Evolutionary conservation across 2,329 filamentous ascomycete genomes (phyloP), one percentile per base, ranked within the genome.

Genomic region (Verticillium albo-atrum): DNA sequence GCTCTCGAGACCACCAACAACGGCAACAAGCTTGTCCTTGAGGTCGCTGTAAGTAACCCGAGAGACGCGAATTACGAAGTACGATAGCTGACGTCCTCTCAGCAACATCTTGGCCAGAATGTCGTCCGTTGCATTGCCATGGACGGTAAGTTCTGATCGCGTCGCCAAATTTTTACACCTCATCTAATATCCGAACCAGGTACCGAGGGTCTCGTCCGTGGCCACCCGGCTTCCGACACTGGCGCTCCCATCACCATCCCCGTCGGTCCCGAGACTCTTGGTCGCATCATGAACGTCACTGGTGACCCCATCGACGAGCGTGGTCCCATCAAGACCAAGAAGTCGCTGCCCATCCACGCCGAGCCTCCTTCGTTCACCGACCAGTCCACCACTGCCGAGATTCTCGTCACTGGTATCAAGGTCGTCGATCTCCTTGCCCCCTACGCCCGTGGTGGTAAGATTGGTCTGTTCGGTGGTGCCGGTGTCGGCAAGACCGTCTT

Each of bases 401-500:
- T 99, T 80, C 88, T 99, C 71, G 91, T 96, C 73, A 99, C 95
- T 70, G 95, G 95, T 89, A 99, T 99, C 88, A 99, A 99, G 90
- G 95, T 99, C 79, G 95, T 99, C 82, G 95, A 99, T 80, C 87
- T 99, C 69, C 89, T 99, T 75, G 95, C 95, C 73, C 95, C 95
- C 74, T 99, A 99, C 82, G 95, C 95, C 78, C 95, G 95, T 96
- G 95, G 95, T 92, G 95, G 95, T 89, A 99, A 99, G 90, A 99
- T 99, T 87, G 95, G 95, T 91, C 92, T 99, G 71, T 99, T 99
- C 84, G 95, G 95, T 83, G 95, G 95, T 94, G 95, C 95, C 74
- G 95, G 95, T 96, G 95, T 99, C 86, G 95, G 95, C 82, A 99
- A 99, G 90, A 99, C 95, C 79, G 95, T 99, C 78, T 99, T 98